Evolutionary conservation across 2,329 filamentous ascomycete genomes (phyloP), one percentile per base, ranked within the genome.

Genomic region (Colletotrichum sp.): DNA sequence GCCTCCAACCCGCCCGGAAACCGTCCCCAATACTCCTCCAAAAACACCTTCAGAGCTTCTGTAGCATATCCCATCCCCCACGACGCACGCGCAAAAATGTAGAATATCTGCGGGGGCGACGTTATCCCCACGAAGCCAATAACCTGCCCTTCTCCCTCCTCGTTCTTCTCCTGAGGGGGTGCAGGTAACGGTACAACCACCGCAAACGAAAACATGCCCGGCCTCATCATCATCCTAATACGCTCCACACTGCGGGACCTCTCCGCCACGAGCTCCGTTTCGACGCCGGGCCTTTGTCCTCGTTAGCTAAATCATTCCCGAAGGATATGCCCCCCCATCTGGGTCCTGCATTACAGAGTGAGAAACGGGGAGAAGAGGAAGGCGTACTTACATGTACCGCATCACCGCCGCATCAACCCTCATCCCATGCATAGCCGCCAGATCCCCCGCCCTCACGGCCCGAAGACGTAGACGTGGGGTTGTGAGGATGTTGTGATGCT

Each of bases 321-420:
- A 13, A 26, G n/a, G 3, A 44, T 5, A 5, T 18, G 2, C 1
- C 36, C 36, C 0, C 34, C 8, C 36, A 1, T 8, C 34, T 8
- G 13, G 15, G 7, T 8, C 15, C 34, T 36, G 15, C 3, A 32
- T 6, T 16, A 16, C 3, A 8, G 7, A 9, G 2, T 9, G 5
- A 8, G 9, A 62, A 3, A 32, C 4, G 28, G 18, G 2, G 9
- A 3, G 6, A 12, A 2, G 1, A 44, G 1, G 18, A 30, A 32
- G 26, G n/a, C 5, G 18, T 7, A 7, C 4, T 8, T 10, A 62
- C 59, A 30, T 62, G 28, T 62, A 36, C 16, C 26, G 59, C 59
- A 32, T 34, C 30, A 34, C 59, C 9, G 16, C 59, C 26, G 18
- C 16, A 4, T 36, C 30, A 7, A 63, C 28, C 2, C 59, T 5